These are phyloP conservation scores for Candida smagusa DNA, from an alignment of 1,139 yeast genomes.

Conservation along the genomic window DNA sequence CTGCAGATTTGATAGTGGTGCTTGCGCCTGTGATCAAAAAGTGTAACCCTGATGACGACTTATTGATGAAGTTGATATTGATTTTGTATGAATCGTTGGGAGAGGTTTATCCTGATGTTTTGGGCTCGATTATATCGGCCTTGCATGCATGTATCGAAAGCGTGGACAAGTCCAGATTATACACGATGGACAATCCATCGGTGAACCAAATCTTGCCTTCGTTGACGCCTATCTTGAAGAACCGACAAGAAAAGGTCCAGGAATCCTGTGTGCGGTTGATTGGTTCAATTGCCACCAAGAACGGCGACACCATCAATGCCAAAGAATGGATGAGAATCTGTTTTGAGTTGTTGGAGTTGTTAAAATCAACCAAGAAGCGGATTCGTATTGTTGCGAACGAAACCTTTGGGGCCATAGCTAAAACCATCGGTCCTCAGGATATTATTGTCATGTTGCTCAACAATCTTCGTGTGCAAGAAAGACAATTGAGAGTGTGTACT, in stretches of 20 bases:
- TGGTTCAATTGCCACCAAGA: conserved; percentile 78
- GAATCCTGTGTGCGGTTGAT: conserved; percentile 77
- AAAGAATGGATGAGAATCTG: conserved; percentile 98
- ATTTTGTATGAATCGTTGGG: conserved; percentile 89
- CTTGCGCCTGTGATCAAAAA: conserved; percentile 65
- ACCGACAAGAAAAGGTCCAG: conserved; percentile 89
- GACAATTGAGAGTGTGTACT: conserved; percentile 94
- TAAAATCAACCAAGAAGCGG: conserved; percentile 77
- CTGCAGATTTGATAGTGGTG: conserved; percentile 72
- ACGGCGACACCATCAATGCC: conserved; percentile 85
- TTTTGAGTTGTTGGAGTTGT: conserved; percentile 83
- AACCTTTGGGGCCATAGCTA: conserved; percentile 89
- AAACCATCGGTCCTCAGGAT: conserved; percentile 95
- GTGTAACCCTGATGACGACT: conserved; percentile 54
- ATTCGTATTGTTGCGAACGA: conserved; percentile 84
- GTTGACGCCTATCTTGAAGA: conserved; percentile 85
- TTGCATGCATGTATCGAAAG: conserved; percentile 45
- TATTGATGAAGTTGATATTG: conserved; percentile 66
- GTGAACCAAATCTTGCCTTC: conserved; percentile 81
- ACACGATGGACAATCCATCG: conserved; percentile 71
- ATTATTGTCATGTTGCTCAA: conserved; percentile 81
- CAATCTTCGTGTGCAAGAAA: conserved; percentile 87
- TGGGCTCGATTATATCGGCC: conserved; percentile 81
- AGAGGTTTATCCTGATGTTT: conserved; percentile 90
- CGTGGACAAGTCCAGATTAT: conserved; percentile 43